Conservation (phyloP, 352 stramenopile genomes). For the Phytophthora constricta region DNA sequence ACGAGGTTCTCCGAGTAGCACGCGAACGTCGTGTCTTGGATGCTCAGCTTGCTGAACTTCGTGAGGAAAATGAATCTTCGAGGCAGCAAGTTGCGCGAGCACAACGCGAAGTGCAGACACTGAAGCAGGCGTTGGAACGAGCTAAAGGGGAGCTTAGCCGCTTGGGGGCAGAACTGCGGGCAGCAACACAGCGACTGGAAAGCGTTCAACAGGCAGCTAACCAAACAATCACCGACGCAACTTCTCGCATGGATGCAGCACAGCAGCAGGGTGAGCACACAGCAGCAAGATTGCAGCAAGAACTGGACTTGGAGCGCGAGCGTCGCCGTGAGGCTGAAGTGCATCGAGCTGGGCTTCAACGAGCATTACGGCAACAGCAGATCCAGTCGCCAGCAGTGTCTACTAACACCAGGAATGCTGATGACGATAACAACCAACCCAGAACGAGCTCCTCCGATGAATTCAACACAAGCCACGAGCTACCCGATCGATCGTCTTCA, state of each 20-base stretch:
- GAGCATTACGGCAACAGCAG: slow-evolving; percentile 45
- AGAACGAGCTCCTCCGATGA: slow-evolving; percentile 5
- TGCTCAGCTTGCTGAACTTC: slow-evolving; percentile 44
- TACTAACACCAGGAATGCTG: slow-evolving; percentile 5
- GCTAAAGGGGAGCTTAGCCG: slow-evolving; percentile 61
- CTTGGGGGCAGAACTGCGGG: slow-evolving; percentile 47
- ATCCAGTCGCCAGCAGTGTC: slow-evolving; percentile 23
- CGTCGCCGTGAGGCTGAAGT: slow-evolving; percentile 62
- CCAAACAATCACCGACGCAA: slow-evolving; percentile 68
- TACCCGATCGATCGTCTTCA: slow-evolving; percentile 14
- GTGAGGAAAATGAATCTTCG: slow-evolving; percentile 60
- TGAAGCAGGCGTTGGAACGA: slow-evolving; percentile 63
- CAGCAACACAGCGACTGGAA: slow-evolving; percentile 60
- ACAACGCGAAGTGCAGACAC: slow-evolving; percentile 48
- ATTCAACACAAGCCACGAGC: slow-evolving; percentile 23
- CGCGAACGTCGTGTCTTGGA: slow-evolving; percentile 76
- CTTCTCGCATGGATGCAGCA: slow-evolving; percentile 46
- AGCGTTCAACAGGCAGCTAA: slow-evolving; percentile 60
- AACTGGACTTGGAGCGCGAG: slow-evolving; percentile 69
- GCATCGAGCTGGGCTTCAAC: slow-evolving; percentile 67
- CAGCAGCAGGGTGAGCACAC: slow-evolving; percentile 64
- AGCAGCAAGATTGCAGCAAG: slow-evolving; percentile 46
- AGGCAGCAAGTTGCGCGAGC: slow-evolving; percentile 52
- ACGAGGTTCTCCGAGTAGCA: slow-evolving; percentile 46
- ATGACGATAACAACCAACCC: slow-evolving; percentile 14